phyloP scores from a whole-genome alignment of 352 stramenopile species.

The Blastocystis sp. region DNA sequence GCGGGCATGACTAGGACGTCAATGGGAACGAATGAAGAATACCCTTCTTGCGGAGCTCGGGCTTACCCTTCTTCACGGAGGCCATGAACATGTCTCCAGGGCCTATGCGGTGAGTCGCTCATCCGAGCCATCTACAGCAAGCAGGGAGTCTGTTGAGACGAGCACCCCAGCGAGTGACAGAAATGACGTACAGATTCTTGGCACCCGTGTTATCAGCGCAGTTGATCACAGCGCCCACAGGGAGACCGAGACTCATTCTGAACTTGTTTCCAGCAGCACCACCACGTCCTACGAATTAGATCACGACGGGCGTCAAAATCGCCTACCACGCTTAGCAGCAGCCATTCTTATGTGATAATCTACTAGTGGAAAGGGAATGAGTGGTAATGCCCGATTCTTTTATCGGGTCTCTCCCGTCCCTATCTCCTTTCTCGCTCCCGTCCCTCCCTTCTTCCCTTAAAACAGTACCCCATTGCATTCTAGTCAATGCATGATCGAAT shows the following conservation, averaged over 20 bases:
- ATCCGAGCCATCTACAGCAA: slow-evolving; percentile 76
- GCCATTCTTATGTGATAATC: slow-evolving; percentile 69
- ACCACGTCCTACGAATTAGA: slow-evolving; percentile 80
- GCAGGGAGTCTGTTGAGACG: slow-evolving; percentile 97
- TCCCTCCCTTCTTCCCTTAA: neutral
- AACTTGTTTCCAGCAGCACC: slow-evolving; percentile 97
- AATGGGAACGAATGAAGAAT: neutral
- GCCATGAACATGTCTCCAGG: slow-evolving; percentile 99
- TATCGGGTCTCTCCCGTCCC: neutral
- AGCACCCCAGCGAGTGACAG: slow-evolving; percentile 97
- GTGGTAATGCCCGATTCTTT: slow-evolving; percentile 12
- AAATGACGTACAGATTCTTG: slow-evolving; percentile 99
- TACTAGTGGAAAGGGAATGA: neutral
- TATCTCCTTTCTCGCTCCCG: slow-evolving; percentile 4
- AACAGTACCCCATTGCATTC: no score
- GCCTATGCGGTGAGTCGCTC: slow-evolving; percentile 49
- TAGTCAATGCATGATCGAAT: no score
- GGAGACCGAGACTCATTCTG: slow-evolving; percentile 96
- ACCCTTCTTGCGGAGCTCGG: slow-evolving; percentile 98
- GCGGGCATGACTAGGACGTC: slow-evolving; percentile 88
- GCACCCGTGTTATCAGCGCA: slow-evolving; percentile 99
- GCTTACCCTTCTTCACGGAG: slow-evolving; percentile 99
- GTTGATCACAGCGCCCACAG: slow-evolving; percentile 97
- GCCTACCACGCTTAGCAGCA: slow-evolving; percentile 60
- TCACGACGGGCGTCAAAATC: neutral